Percentiles rank a stretch among this genome's conserved stretches.
Conservation (phyloP, 805 yeast species). For the Candida ficus region DNA sequence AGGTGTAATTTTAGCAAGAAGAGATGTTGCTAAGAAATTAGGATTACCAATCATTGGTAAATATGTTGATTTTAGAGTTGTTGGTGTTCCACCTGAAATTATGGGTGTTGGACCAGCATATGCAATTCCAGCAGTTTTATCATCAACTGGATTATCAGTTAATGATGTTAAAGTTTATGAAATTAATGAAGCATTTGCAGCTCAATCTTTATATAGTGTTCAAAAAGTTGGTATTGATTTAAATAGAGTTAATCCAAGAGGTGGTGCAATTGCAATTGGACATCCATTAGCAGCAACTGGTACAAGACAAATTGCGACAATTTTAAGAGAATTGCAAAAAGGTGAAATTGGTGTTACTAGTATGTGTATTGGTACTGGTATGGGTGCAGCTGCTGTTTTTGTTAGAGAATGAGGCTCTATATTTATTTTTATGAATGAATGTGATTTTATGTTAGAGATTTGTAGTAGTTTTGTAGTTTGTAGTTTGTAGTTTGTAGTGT, state of each 20-base stretch:
- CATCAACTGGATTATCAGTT: conserved; percentile 51
- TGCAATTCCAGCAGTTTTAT: conserved; percentile 83
- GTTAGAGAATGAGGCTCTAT: conserved; percentile 77
- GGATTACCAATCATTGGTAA: conserved; percentile 73
- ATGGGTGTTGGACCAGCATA: conserved; percentile 98
- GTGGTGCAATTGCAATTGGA: conserved; percentile 96
- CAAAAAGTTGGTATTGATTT: conserved; percentile 59
- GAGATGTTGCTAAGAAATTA: conserved; percentile 74
- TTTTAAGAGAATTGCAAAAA: conserved; percentile 69
- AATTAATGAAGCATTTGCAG: conserved; percentile 96
- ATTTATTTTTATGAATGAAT: too few relatives aligned
- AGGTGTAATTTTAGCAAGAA: conserved; percentile 76
- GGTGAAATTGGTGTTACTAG: conserved; percentile 89
- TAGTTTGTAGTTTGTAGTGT: too few relatives aligned
- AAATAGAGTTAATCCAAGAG: conserved; percentile 79
- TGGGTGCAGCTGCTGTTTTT: conserved; percentile 94
- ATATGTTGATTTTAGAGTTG: conserved; percentile 71
- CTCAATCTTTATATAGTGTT: conserved; percentile 81
- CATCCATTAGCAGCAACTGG: conserved; percentile 92
- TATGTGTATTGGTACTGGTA: conserved; percentile 98
- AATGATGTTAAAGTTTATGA: conserved; percentile 75
- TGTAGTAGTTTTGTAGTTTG: too few relatives aligned
- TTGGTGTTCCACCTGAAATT: conserved; percentile 94
- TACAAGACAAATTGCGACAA: conserved; percentile 88
- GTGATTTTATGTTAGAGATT: too few relatives aligned